Evolutionary conservation across 345 rosid species (phyloP).

Genomic region (Eucalyptus urophylla): DNA sequence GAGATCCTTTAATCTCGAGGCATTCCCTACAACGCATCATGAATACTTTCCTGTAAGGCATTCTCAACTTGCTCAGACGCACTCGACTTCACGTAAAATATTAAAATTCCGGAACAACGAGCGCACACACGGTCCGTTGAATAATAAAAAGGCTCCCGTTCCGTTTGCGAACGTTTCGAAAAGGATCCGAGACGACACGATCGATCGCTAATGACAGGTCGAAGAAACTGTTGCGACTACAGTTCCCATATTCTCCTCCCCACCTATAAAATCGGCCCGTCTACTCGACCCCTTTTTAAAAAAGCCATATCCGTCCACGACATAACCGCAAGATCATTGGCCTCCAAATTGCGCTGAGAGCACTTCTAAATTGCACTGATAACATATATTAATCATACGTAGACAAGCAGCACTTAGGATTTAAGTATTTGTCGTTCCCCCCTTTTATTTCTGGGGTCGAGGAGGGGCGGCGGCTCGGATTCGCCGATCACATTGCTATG

Average conservation of each 20-base stretch:
- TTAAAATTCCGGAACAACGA: not conserved
- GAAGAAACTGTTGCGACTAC: not conserved
- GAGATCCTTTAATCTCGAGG: not conserved
- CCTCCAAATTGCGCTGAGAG: not conserved
- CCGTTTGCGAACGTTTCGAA: not conserved
- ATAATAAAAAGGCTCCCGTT: no score
- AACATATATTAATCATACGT: not conserved
- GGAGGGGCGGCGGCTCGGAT: not conserved
- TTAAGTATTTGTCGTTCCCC: not conserved
- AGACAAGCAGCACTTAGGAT: not conserved
- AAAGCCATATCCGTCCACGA: not conserved
- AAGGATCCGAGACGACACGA: not conserved
- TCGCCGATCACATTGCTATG: fast-evolving
- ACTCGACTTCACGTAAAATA: no score
- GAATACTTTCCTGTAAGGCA: not conserved
- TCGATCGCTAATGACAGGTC: not conserved
- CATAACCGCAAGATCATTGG: not conserved
- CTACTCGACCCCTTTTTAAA: not conserved
- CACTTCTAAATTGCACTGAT: not conserved
- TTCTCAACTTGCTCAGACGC: no score
- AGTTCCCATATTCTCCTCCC: not conserved
- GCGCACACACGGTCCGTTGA: not conserved
- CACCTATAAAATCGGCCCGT: not conserved
- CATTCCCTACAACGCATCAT: not conserved
- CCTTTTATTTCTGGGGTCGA: no score